phyloP scores from a whole-genome alignment of 257 asterid species.

The Lantana camara region DNA sequence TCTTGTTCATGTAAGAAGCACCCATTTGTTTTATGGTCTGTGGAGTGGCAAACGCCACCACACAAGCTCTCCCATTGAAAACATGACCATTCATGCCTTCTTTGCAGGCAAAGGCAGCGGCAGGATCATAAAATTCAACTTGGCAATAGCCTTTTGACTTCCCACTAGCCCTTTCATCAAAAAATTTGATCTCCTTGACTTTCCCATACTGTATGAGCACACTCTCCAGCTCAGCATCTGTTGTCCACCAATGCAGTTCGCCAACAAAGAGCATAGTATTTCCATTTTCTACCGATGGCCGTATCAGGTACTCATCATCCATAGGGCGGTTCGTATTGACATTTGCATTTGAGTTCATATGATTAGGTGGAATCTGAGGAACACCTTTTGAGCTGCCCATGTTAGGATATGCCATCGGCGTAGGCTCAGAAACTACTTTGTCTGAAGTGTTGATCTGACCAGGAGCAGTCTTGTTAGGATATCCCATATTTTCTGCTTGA shows the following conservation, averaged over 20 bases:
- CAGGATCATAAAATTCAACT: conserved; percentile 83
- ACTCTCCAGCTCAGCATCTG: conserved; percentile 86
- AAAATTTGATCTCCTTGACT: conserved; percentile 90
- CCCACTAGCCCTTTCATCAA: conserved; percentile 96
- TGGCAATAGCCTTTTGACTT: conserved; percentile 98
- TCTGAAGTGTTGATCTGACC: conserved; percentile 43
- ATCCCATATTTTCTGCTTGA: conserved; percentile 55
- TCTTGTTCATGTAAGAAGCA: conserved; percentile 42
- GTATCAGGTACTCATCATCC: conserved; percentile 50
- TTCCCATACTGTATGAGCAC: conserved; percentile 80
- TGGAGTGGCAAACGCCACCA: conserved; percentile 91
- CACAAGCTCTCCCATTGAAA: conserved; percentile 91
- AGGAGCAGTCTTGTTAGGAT: conserved; percentile 44
- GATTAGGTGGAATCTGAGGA: conserved; percentile 47
- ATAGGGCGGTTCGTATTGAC: conserved; percentile 45
- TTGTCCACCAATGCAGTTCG: conserved; percentile 98
- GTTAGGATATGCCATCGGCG: conserved; percentile 42
- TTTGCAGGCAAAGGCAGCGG: conserved; percentile 81
- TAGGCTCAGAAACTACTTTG: conserved; percentile 48
- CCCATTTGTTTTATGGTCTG: conserved; percentile 85
- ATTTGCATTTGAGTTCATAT: conserved; percentile 38
- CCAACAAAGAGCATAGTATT: conserved; percentile 83
- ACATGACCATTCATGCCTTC: conserved; percentile 82
- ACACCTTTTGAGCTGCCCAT: conserved; percentile 48
- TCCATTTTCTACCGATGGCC: conserved; percentile 68